Conservation (phyloP, 1,139 yeast genomes). For the Pichia cactophila region DNA sequence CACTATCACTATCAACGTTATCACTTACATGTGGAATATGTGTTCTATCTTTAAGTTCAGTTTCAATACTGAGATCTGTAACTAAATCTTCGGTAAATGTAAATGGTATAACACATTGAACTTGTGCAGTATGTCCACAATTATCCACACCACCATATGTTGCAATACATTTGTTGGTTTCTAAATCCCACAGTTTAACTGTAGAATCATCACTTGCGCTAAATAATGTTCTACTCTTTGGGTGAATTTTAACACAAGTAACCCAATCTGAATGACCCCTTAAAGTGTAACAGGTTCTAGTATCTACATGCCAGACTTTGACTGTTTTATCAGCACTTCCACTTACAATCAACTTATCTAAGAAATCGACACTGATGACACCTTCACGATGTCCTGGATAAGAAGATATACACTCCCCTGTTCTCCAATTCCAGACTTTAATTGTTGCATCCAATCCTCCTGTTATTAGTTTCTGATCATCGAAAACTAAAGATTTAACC, state of each 20-base stretch:
- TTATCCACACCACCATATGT: constrained; percentile 70
- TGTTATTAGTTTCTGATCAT: constrained; percentile 79
- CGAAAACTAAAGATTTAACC: constrained; percentile 76
- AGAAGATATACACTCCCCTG: constrained; percentile 90
- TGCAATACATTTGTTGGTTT: constrained; percentile 67
- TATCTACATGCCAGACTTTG: constrained; percentile 93
- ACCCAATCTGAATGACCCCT: constrained; percentile 94
- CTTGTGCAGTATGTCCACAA: constrained; percentile 74
- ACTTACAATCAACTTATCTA: constrained; percentile 75
- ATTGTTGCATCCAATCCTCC: constrained; percentile 90
- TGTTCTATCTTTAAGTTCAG: constrained; percentile 17
- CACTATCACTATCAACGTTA: constrained; percentile 22
- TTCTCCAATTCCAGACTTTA: constrained; percentile 91
- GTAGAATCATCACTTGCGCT: constrained; percentile 91
- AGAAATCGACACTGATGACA: constrained; percentile 74
- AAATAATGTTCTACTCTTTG: constrained; percentile 68
- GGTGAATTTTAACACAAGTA: constrained; percentile 79
- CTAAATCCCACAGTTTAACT: constrained; percentile 89
- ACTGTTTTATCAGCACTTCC: constrained; percentile 91
- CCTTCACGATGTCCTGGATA: constrained; percentile 88
- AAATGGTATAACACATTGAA: constrained; percentile 82
- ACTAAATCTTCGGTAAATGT: constrained; percentile 49
- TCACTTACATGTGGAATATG: constrained; percentile 25
- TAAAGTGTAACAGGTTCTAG: constrained; percentile 83
- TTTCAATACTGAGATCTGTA: constrained; percentile 31